Evolutionary conservation across 2,329 filamentous ascomycete species (phyloP).

Genomic region (Fusarium camptoceras): DNA sequence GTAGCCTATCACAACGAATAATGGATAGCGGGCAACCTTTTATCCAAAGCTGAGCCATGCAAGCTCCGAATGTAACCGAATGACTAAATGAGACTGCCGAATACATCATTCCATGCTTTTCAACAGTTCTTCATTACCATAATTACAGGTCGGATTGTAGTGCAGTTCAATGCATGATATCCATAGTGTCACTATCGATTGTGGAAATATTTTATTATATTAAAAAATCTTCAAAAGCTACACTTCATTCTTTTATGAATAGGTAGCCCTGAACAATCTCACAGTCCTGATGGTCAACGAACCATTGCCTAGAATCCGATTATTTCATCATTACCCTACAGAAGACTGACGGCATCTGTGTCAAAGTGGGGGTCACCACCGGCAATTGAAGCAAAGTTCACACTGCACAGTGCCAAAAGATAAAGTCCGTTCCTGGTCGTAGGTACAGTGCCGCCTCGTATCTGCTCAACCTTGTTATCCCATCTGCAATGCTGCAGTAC

Average conservation of each 20-base stretch:
- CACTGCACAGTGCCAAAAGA: neutral
- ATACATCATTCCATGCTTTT: neutral
- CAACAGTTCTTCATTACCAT: too few species aligned
- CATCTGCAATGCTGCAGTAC: neutral
- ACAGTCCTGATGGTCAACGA: neutral
- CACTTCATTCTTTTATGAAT: too few species aligned
- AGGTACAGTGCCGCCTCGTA: neutral
- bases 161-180: too few species aligned
- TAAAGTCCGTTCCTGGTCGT: neutral
- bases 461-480: neutral
- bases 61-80: too few species aligned
- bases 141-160: too few species aligned
- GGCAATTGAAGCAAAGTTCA: neutral
- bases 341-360: neutral
- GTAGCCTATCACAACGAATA: neutral
- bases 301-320: neutral
- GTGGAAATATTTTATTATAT: too few species aligned
- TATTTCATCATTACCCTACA: neutral
- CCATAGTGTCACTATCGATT: too few species aligned
- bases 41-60: neutral
- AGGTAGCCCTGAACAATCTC: too few species aligned
- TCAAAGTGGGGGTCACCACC: neutral
- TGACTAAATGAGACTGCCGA: neutral
- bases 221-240: too few species aligned
- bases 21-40: rapidly evolving